Evolutionary conservation across 1,139 yeast species (phyloP).

Genomic region (Eremothecium gossypii): DNA sequence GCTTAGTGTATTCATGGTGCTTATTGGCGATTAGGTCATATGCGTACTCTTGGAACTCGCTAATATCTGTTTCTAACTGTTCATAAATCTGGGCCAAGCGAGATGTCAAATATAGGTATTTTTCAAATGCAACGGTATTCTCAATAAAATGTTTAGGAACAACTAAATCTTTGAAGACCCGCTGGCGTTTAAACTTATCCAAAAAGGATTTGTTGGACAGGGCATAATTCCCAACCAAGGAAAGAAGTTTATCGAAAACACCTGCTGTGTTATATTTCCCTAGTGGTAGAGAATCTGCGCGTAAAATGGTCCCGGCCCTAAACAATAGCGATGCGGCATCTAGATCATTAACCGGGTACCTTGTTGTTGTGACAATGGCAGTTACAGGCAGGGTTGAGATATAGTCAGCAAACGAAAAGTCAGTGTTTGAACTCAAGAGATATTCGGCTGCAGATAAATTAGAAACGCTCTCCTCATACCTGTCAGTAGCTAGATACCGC

Average conservation of each 20-base stretch:
- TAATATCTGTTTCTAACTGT: slow-evolving; percentile 6
- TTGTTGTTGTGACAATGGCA: slow-evolving; percentile 17
- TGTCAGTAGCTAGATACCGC: slow-evolving; percentile 15
- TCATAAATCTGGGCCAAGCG: slow-evolving; percentile 8
- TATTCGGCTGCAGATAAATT: slow-evolving; percentile 9
- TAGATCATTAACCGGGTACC: slow-evolving; percentile 36
- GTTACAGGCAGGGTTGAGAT: slow-evolving; percentile 20
- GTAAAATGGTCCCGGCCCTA: slow-evolving; percentile 31
- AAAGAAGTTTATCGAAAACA: slow-evolving; percentile 23
- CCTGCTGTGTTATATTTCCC: slow-evolving; percentile 13
- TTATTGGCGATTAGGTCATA: slow-evolving; percentile 8
- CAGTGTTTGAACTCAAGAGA: slow-evolving; percentile 9
- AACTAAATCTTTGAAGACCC: not conserved
- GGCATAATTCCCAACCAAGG: slow-evolving; percentile 39
- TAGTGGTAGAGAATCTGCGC: slow-evolving; percentile 18
- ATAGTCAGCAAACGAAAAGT: slow-evolving; percentile 26
- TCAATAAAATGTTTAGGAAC: not conserved
- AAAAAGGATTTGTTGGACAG: slow-evolving; percentile 17
- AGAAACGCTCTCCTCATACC: slow-evolving; percentile 13
- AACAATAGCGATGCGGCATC: slow-evolving; percentile 41
- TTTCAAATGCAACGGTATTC: not conserved
- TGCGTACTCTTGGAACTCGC: slow-evolving; percentile 8
- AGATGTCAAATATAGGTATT: slow-evolving; percentile 8
- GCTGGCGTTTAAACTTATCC: not conserved
- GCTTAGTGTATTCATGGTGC: not conserved